Evolutionary conservation across 345 rosid species (phyloP).

Genomic region (Linum usitatissimum): DNA sequence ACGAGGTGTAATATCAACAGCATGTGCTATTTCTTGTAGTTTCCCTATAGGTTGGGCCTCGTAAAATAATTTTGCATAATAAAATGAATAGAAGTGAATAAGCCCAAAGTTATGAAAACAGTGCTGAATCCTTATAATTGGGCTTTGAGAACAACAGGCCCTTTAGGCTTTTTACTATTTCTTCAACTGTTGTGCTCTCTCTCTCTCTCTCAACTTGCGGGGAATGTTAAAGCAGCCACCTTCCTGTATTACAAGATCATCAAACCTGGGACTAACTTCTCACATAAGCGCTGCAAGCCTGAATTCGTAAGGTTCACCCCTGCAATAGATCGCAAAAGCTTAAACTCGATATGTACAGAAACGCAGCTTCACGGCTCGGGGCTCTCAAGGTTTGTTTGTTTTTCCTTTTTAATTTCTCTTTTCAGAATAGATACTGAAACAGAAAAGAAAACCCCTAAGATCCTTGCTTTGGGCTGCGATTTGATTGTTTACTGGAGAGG

Average conservation of each 20-base stretch:
- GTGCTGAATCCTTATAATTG: too few relatives aligned
- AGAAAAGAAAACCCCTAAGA: not conserved
- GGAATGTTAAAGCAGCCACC: slow-evolving; percentile 4
- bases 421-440: not conserved
- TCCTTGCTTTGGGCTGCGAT: not conserved
- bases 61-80: too few relatives aligned
- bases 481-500: not conserved
- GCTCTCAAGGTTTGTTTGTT: slow-evolving; percentile 17
- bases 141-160: too few relatives aligned
- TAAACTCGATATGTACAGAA: slow-evolving; percentile 17
- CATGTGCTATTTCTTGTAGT: too few relatives aligned
- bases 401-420: not conserved
- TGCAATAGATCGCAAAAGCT: not conserved
- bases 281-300: not conserved
- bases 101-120: too few relatives aligned
- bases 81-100: too few relatives aligned
- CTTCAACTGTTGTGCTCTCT: not conserved
- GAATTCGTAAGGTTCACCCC: not conserved
- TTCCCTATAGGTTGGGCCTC: too few relatives aligned
- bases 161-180: too few relatives aligned
- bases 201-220: not conserved
- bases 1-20: too few relatives aligned
- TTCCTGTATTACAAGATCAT: slow-evolving; percentile 2
- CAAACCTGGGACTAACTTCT: not conserved
- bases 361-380: slow-evolving; percentile 19